A percentile compares a stretch with the other conserved stretches of the same genome.
Conservation (phyloP, 2,329 filamentous ascomycete genomes). For the Cladophialophora chaetospira region DNA sequence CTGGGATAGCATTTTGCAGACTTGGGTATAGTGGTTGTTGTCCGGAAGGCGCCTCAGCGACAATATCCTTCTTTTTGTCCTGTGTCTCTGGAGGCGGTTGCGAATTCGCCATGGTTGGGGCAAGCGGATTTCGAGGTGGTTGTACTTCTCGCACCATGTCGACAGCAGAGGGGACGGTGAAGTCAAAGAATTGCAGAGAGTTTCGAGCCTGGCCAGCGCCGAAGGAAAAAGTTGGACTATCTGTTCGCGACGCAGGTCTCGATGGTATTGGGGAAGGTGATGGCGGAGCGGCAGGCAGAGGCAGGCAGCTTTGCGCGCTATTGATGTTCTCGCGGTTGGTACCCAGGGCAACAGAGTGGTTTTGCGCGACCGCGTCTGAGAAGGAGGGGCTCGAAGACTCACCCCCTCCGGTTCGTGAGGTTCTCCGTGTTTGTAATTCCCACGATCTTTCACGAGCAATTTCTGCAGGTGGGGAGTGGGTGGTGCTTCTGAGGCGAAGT, state of each 20-base stretch:
- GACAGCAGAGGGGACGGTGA: conserved; percentile 10
- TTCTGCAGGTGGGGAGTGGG: neutral
- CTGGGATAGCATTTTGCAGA: conserved; percentile 12
- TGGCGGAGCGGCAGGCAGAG: conserved; percentile 4
- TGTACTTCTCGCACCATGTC: conserved; percentile 57
- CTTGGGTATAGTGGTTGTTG: conserved; percentile 18
- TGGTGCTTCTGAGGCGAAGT: neutral
- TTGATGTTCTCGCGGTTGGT: conserved; percentile 9
- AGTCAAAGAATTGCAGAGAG: conserved; percentile 13
- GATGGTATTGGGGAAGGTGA: conserved; percentile 6
- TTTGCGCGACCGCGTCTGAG: neutral
- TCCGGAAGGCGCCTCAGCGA: neutral
- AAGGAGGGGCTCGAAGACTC: neutral
- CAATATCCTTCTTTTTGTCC: conserved; percentile 32
- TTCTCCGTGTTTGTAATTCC: neutral
- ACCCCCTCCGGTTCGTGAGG: neutral
- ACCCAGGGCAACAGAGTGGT: conserved; percentile 12
- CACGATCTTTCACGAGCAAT: neutral
- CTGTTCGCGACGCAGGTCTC: conserved; percentile 4
- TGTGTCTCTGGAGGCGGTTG: conserved; percentile 33
- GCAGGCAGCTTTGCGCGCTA: conserved; percentile 1
- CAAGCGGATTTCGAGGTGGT: conserved; percentile 42
- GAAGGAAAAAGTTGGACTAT: conserved; percentile 8
- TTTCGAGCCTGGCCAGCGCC: conserved; percentile 4
- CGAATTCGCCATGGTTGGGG: conserved; percentile 41